Conservation (phyloP, 352 stramenopile genomes). For the Halophytophthora polymorphica region DNA sequence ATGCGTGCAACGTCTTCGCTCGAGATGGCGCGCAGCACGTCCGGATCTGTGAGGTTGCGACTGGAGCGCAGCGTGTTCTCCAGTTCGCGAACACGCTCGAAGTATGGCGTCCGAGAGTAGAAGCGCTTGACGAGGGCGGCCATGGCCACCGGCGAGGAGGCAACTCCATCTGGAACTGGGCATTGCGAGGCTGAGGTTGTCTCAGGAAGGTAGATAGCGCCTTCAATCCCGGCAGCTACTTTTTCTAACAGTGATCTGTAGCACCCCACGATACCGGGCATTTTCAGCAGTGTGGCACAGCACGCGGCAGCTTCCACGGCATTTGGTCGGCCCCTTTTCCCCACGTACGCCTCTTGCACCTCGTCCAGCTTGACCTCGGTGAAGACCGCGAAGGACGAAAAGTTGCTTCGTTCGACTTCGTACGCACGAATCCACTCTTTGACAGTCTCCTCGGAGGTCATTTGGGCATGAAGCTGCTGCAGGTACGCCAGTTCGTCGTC, state of each 20-base stretch:
- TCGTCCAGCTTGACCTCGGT: slow-evolving; percentile 78
- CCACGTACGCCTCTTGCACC: slow-evolving; percentile 54
- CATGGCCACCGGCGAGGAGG: slow-evolving; percentile 31
- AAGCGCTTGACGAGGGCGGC: slow-evolving; percentile 47
- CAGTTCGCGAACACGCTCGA: slow-evolving; percentile 54
- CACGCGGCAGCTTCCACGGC: slow-evolving; percentile 70
- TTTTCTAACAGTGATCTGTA: slow-evolving; percentile 71
- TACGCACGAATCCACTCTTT: slow-evolving; percentile 69
- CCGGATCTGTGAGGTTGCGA: slow-evolving; percentile 39
- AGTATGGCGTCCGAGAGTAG: slow-evolving; percentile 66
- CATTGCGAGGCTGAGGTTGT: background rate
- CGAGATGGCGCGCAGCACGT: slow-evolving; percentile 34
- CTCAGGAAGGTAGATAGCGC: slow-evolving; percentile 52
- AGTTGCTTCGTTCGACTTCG: slow-evolving; percentile 58
- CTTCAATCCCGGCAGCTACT: slow-evolving; percentile 49
- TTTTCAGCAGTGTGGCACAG: slow-evolving; percentile 74
- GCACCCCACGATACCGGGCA: slow-evolving; percentile 73
- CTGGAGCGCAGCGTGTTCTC: slow-evolving; percentile 38
- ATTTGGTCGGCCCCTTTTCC: slow-evolving; percentile 50
- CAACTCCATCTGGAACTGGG: background rate
- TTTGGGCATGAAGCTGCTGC: slow-evolving; percentile 35
- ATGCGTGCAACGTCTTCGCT: slow-evolving; percentile 45
- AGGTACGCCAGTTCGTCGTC: slow-evolving; percentile 39
- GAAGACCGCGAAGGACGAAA: slow-evolving; percentile 75
- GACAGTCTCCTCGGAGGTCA: slow-evolving; percentile 43